Evolutionary conservation across 306 rosid species (phyloP).

Genomic region (Delonix regia): DNA sequence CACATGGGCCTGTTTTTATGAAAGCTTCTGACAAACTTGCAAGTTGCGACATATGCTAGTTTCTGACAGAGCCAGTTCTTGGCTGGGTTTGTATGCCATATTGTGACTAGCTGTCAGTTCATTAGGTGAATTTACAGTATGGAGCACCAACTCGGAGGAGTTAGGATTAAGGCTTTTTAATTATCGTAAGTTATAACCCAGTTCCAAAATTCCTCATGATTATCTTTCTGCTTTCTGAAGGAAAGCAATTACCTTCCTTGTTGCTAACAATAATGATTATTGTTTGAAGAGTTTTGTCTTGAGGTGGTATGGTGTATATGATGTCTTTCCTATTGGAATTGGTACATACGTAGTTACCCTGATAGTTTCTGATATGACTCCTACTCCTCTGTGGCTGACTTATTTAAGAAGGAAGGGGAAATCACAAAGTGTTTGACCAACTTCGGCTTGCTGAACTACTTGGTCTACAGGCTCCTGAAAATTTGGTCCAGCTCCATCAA

Average conservation of each 20-base stretch:
- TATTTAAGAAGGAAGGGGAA: too few relatives aligned
- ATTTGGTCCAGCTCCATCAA: too few relatives aligned
- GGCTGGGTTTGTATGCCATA: conserved; percentile 3
- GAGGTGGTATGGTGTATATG: neutral
- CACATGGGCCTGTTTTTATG: conserved; percentile 11
- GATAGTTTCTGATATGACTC: neutral
- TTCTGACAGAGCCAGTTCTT: neutral
- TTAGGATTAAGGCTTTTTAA: conserved; percentile 14
- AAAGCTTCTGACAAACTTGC: neutral
- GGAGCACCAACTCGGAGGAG: neutral
- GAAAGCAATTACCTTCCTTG: neutral
- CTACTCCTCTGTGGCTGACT: too few relatives aligned
- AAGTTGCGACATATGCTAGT: conserved; percentile 7
- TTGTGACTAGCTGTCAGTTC: conserved; percentile 11
- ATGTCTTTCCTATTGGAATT: neutral
- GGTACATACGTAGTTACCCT: neutral
- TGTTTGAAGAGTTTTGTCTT: neutral
- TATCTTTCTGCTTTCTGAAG: neutral
- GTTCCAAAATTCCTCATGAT: neutral
- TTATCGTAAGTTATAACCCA: conserved; percentile 2
- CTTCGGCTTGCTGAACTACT: too few relatives aligned
- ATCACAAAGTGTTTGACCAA: too few relatives aligned
- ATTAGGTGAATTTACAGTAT: conserved; percentile 1
- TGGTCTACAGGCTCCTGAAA: too few relatives aligned
- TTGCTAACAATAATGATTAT: neutral